Evolutionary conservation across 2,329 filamentous ascomycete genomes (phyloP).

Genomic region (Clonostachys byssicola): DNA sequence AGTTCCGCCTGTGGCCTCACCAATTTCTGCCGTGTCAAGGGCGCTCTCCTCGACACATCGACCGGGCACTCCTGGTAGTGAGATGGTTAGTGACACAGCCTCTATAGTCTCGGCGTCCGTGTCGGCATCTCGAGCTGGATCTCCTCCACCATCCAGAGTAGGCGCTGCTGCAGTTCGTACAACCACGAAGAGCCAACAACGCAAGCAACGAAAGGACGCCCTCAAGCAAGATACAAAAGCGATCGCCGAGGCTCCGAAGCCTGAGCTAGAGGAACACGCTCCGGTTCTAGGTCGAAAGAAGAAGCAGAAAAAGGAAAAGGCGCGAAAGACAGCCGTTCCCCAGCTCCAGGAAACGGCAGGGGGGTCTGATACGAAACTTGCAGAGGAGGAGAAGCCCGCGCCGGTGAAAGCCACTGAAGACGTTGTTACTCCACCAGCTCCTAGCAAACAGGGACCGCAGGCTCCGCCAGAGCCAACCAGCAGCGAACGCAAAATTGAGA

Average conservation of each 20-base stretch:
- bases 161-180: conserved; percentile 64
- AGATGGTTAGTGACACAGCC: conserved; percentile 72
- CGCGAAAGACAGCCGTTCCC: conserved; percentile 11
- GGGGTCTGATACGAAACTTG: conserved; percentile 3
- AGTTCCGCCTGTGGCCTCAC: conserved; percentile 33
- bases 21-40: conserved; percentile 19
- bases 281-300: conserved; percentile 79
- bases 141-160: conserved; percentile 61
- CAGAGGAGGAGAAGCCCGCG: background rate
- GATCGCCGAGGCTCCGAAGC: conserved; percentile 43
- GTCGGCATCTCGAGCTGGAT: conserved; percentile 64
- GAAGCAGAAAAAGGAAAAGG: conserved; percentile 76
- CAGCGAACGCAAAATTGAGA: background rate
- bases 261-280: conserved; percentile 56
- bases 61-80: conserved; percentile 71
- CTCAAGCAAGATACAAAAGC: conserved; percentile 58
- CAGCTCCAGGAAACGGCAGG: conserved; percentile 1
- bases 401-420: background rate
- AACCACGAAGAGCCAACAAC: conserved; percentile 75
- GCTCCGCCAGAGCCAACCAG: background rate
- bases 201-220: conserved; percentile 69
- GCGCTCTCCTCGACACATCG: conserved; percentile 30
- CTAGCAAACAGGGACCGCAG: background rate
- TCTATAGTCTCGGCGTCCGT: conserved; percentile 70
- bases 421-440: background rate